Conservation (phyloP, 495 filamentous ascomycete species). For the Glutinoglossum americanum region DNA sequence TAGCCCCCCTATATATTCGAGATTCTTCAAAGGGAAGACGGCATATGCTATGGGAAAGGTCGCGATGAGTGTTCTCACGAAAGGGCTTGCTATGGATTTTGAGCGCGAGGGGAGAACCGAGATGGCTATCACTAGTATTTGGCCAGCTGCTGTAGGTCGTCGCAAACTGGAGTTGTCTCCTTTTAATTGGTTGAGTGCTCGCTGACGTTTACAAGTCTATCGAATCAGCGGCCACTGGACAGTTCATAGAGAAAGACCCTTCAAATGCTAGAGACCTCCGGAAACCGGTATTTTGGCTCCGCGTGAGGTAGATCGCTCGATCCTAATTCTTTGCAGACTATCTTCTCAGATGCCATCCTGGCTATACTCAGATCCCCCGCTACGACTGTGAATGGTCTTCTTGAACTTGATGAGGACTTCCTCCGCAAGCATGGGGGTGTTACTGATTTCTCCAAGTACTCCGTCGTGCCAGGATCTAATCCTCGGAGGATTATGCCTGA, state of each 20-base stretch:
- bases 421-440: slow-evolving; percentile 40
- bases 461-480: slow-evolving; percentile 35
- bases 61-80: slow-evolving; percentile 62
- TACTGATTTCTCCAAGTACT: slow-evolving; percentile 54
- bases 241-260: slow-evolving; percentile 24
- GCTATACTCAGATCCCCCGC: slow-evolving; percentile 46
- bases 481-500: slow-evolving; percentile 66
- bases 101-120: slow-evolving; percentile 35
- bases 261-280: slow-evolving; percentile 13
- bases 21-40: slow-evolving; percentile 73
- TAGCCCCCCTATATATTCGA: slow-evolving; percentile 62
- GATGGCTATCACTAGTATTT: slow-evolving; percentile 66
- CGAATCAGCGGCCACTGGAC: slow-evolving; percentile 49
- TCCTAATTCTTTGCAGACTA: slow-evolving; percentile 20
- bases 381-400: slow-evolving; percentile 40
- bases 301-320: neutral
- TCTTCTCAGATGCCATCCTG: slow-evolving; percentile 64
- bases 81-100: slow-evolving; percentile 71
- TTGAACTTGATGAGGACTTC: slow-evolving; percentile 70
- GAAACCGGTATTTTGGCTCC: slow-evolving; percentile 26
- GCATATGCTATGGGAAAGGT: slow-evolving; percentile 78
- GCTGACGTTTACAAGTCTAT: slow-evolving; percentile 26
- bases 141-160: slow-evolving; percentile 48
- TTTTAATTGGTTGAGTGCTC: neutral
- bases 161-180: slow-evolving; percentile 3